Conservation (phyloP, 2,329 filamentous ascomycete genomes). For the Phaeosphaeriaceae sp. region DNA sequence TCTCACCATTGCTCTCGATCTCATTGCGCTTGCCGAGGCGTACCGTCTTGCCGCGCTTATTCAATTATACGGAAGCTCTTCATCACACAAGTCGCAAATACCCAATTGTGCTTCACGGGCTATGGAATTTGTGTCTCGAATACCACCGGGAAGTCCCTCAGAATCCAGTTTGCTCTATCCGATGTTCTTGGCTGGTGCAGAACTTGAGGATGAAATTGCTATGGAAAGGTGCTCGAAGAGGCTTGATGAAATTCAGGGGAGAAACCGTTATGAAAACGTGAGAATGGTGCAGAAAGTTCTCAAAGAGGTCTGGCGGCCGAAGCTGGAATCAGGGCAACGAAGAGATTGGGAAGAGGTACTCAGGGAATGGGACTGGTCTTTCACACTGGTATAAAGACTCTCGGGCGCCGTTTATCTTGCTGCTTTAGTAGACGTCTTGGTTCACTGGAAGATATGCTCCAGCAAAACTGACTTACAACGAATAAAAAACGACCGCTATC, state of each 20-base stretch:
- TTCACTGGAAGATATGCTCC: too few species aligned
- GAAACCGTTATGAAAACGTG: slow-evolving; percentile 46
- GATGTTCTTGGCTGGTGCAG: slow-evolving; percentile 45
- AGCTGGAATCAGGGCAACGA: slow-evolving; percentile 32
- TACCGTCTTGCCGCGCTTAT: slow-evolving; percentile 45
- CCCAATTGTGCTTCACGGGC: slow-evolving; percentile 37
- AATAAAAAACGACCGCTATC: too few species aligned
- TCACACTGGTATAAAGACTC: slow-evolving; percentile 36
- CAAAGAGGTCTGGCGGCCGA: slow-evolving; percentile 43
- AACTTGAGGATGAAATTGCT: slow-evolving; percentile 36
- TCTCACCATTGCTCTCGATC: slow-evolving; percentile 39
- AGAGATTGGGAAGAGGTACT: slow-evolving; percentile 46
- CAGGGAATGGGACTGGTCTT: slow-evolving; percentile 45
- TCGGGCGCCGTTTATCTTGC: neutral
- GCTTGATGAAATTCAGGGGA: slow-evolving; percentile 38
- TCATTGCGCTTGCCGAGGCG: slow-evolving; percentile 44
- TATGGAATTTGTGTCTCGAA: slow-evolving; percentile 44
- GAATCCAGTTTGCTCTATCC: slow-evolving; percentile 46
- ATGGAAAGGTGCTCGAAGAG: slow-evolving; percentile 39
- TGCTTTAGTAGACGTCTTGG: neutral
- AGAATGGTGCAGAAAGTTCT: slow-evolving; percentile 43
- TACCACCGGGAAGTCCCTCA: slow-evolving; percentile 42
- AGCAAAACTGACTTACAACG: too few species aligned
- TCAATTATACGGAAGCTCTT: slow-evolving; percentile 42
- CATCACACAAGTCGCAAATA: slow-evolving; percentile 30